Evolutionary conservation across 345 rosid genomes (phyloP).

Genomic region (Dimocarpus longan): DNA sequence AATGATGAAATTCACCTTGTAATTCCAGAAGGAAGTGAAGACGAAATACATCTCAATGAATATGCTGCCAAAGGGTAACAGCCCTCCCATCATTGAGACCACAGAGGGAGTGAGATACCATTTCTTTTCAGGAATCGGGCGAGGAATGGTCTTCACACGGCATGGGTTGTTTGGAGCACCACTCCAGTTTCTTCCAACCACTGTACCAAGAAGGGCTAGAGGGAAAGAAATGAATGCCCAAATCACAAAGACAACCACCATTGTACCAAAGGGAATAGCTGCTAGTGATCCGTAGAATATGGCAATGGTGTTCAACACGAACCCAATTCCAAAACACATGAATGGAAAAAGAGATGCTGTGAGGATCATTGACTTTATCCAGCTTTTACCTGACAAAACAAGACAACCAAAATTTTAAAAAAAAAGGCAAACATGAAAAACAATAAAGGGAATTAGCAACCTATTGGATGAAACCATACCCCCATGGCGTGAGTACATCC

Average conservation of each 20-base stretch:
- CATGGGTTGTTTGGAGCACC: slow-evolving; percentile 97
- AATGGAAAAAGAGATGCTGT: slow-evolving; percentile 93
- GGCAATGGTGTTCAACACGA: slow-evolving; percentile 80
- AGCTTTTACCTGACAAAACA: slow-evolving; percentile 67
- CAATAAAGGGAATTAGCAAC: slow-evolving; percentile 9
- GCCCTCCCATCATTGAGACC: slow-evolving; percentile 92
- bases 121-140: slow-evolving; percentile 94
- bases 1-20: slow-evolving; percentile 64
- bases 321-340: slow-evolving; percentile 91
- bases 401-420: background rate
- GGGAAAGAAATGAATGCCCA: slow-evolving; percentile 98
- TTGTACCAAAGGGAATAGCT: slow-evolving; percentile 95
- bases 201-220: slow-evolving; percentile 91
- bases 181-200: slow-evolving; percentile 91
- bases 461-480: slow-evolving; percentile 50
- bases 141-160: slow-evolving; percentile 96
- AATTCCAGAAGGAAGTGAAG: slow-evolving; percentile 97
- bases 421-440: slow-evolving; percentile 7
- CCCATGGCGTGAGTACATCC: slow-evolving; percentile 97
- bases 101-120: slow-evolving; percentile 95
- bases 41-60: slow-evolving; percentile 97
- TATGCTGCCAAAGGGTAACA: slow-evolving; percentile 93
- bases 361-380: slow-evolving; percentile 96
- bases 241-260: slow-evolving; percentile 87
- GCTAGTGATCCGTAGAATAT: slow-evolving; percentile 94